A percentile compares a stretch with the other conserved stretches of the same genome.
These are phyloP conservation scores for Clitoria ternatea DNA, from an alignment of 306 rosid genomes.

Conservation along the genomic window DNA sequence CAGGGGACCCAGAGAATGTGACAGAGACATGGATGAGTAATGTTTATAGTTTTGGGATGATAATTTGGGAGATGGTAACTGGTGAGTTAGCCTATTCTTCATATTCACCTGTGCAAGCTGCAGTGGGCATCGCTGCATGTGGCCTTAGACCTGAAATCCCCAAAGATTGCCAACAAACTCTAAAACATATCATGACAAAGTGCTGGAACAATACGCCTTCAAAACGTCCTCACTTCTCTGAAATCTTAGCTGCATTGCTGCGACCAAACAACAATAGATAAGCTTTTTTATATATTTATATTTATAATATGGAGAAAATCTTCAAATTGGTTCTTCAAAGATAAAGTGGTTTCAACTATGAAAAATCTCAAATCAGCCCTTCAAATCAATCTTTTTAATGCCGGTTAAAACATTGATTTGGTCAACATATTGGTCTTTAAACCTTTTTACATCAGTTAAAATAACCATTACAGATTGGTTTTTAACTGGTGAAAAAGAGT, in stretches of 20 bases:
- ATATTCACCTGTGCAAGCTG: conserved; percentile 93
- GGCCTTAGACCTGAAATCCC: conserved; percentile 98
- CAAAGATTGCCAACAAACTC: conserved; percentile 77
- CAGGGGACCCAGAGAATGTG: conserved; percentile 94
- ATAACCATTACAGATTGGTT: too few relatives aligned
- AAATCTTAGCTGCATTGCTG: conserved; percentile 57
- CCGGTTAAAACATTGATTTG: too few relatives aligned
- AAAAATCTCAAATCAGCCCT: too few relatives aligned
- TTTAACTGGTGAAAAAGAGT: too few relatives aligned
- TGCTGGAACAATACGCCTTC: conserved; percentile 95
- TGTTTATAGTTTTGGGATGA: conserved; percentile 91
- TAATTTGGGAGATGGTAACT: conserved; percentile 92
- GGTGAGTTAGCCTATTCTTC: conserved; percentile 91
- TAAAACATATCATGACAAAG: conserved; percentile 71
- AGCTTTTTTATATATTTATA: conserved; percentile 12
- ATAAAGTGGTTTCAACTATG: too few relatives aligned
- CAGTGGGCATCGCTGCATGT: conserved; percentile 97
- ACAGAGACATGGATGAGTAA: conserved; percentile 92
- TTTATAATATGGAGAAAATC: too few relatives aligned
- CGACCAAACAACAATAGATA: conserved; percentile 54
- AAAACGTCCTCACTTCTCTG: conserved; percentile 85
- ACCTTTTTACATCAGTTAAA: too few relatives aligned
- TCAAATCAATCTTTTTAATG: too few relatives aligned
- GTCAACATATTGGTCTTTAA: too few relatives aligned
- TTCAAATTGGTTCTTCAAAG: too few relatives aligned